Conservation (phyloP, 169 alveolate genomes). For the Plasmodium sp. region DNA sequence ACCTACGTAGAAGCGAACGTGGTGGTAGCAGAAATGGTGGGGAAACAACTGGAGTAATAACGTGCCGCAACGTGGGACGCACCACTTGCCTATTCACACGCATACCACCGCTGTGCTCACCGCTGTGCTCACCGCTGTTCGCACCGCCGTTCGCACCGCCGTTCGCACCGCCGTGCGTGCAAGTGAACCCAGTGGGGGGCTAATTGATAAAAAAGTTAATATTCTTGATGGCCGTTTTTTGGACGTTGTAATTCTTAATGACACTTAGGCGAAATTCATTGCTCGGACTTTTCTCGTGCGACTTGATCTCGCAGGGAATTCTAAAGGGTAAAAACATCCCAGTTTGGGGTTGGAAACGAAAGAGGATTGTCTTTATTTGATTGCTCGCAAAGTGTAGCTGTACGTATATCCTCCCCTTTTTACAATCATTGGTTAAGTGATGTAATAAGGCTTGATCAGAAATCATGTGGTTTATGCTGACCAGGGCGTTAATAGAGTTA, state of each 20-base stretch:
- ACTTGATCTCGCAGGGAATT: slow-evolving; percentile 37
- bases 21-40: background rate
- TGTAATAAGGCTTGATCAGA: background rate
- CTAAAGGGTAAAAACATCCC: slow-evolving; percentile 49
- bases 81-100: background rate
- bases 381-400: slow-evolving; percentile 13
- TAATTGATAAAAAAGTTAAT: slow-evolving; percentile 61
- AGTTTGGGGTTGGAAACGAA: slow-evolving; percentile 57
- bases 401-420: slow-evolving; percentile 51
- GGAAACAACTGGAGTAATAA: background rate
- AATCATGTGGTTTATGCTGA: slow-evolving; percentile 25
- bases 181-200: background rate
- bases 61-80: background rate
- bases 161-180: background rate
- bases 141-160: too few relatives aligned
- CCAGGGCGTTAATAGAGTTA: slow-evolving; percentile 28
- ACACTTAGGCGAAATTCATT: slow-evolving; percentile 49
- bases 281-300: background rate
- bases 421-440: slow-evolving; percentile 18
- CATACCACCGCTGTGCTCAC: background rate
- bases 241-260: slow-evolving; percentile 40
- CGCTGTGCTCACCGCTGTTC: too few relatives aligned
- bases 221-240: slow-evolving; percentile 46
- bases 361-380: slow-evolving; percentile 39
- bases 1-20: background rate